phyloP scores from a whole-genome alignment of 2,329 filamentous ascomycete species.

The Thelonectria blattea region DNA sequence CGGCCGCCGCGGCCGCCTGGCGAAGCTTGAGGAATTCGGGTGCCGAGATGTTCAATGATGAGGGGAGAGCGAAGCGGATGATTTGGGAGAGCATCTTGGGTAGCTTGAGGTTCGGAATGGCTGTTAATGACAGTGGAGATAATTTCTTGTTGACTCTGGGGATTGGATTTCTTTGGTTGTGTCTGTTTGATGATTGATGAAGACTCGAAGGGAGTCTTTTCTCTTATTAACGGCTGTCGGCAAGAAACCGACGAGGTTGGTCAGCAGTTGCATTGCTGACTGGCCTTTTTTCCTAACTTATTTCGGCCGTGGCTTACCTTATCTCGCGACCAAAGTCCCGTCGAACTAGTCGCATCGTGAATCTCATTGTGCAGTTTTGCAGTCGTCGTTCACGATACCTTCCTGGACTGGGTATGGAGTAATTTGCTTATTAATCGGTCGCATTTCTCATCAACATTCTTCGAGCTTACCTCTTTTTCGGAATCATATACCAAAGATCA shows the following conservation, averaged over 20 bases:
- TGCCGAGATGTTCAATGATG: constrained; percentile 19
- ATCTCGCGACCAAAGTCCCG: too few species aligned
- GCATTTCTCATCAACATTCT: too few species aligned
- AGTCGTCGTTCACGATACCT: not conserved
- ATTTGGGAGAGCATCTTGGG: constrained; percentile 26
- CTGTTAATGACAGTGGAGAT: too few species aligned
- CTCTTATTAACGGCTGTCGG: not conserved
- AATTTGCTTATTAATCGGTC: not conserved
- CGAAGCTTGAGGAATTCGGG: constrained; percentile 21
- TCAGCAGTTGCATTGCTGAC: not conserved
- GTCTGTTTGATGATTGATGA: not conserved
- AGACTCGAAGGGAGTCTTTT: not conserved
- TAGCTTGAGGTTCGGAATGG: too few species aligned
- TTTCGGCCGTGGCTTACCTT: not conserved
- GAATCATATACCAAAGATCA: too few species aligned
- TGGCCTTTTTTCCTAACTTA: not conserved
- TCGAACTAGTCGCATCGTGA: not conserved
- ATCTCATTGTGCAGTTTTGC: not conserved
- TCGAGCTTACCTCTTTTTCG: too few species aligned
- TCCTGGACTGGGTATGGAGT: not conserved
- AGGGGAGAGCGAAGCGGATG: constrained; percentile 25
- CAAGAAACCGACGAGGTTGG: not conserved
- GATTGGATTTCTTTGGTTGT: too few species aligned
- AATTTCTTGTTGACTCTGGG: too few species aligned
- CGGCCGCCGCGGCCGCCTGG: constrained; percentile 18